phyloP scores from a whole-genome alignment of 2,329 filamentous ascomycete genomes.

The Colletotrichum zoysiae region DNA sequence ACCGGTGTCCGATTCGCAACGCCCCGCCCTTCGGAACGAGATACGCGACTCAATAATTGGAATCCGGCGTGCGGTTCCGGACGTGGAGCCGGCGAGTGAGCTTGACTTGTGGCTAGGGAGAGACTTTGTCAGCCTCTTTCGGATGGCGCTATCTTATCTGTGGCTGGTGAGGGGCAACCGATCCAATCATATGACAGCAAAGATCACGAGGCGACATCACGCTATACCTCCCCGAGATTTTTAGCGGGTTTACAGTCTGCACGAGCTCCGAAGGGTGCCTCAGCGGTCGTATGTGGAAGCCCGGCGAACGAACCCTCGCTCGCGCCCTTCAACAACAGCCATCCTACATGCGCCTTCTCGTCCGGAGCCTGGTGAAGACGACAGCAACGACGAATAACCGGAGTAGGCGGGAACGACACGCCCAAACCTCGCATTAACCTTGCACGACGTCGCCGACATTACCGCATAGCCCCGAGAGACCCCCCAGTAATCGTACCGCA shows the following conservation, averaged over 20 bases:
- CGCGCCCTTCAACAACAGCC: slow-evolving; percentile 28
- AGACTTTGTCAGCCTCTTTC: not conserved
- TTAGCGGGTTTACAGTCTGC: slow-evolving; percentile 39
- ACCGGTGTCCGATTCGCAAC: slow-evolving; percentile 10
- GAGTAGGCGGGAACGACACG: not conserved
- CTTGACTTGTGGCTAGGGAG: slow-evolving; percentile 15
- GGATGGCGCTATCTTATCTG: slow-evolving; percentile 11
- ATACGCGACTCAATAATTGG: slow-evolving; percentile 26
- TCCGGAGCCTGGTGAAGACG: slow-evolving; percentile 1
- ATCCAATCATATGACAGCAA: slow-evolving; percentile 38
- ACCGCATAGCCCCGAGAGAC: not conserved
- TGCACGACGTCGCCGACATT: slow-evolving; percentile 4
- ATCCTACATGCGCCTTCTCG: slow-evolving; percentile 17
- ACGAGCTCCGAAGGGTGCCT: slow-evolving; percentile 38
- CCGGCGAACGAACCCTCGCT: slow-evolving; percentile 32
- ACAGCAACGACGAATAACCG: slow-evolving; percentile 7
- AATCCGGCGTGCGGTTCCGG: slow-evolving; percentile 26
- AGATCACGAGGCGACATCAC: slow-evolving; percentile 43
- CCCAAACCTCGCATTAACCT: not conserved
- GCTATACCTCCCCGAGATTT: slow-evolving; percentile 37
- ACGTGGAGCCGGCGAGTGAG: not conserved
- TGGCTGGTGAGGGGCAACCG: slow-evolving; percentile 9
- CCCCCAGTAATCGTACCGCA: not conserved
- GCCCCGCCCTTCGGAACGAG: slow-evolving; percentile 29
- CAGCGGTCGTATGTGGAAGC: slow-evolving; percentile 36